Percentiles rank a stretch among this genome's conserved stretches.
These are phyloP conservation scores for Digitaria exilis DNA, from an alignment of 202 grass and related monocot species.

Conservation along the genomic window DNA sequence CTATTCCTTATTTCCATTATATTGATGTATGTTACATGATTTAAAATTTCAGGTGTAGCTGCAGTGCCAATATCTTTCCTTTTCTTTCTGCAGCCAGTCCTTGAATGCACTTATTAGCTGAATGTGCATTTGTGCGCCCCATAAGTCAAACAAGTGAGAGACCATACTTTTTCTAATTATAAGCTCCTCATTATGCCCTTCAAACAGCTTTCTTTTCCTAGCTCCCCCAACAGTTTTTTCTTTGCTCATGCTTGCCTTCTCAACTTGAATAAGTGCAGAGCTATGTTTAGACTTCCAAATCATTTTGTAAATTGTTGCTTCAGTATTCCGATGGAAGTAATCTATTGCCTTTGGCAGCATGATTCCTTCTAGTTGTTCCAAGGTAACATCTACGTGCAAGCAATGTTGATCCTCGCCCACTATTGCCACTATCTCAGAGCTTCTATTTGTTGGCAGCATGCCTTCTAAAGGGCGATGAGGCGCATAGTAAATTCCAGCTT, in stretches of 20 bases:
- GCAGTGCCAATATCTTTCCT: no score
- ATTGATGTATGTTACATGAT: no score
- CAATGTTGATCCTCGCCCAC: background rate
- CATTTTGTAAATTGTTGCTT: background rate
- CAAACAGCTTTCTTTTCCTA: background rate
- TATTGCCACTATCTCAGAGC: background rate
- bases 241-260: background rate
- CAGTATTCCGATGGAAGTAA: background rate
- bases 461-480: background rate
- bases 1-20: no score
- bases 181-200: background rate
- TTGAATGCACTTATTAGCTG: background rate
- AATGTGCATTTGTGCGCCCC: background rate
- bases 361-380: background rate
- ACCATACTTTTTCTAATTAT: background rate
- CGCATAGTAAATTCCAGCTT: background rate
- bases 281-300: slow-evolving; percentile 19
- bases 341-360: background rate
- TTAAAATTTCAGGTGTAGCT: no score
- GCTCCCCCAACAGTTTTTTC: no score
- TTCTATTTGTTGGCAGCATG: background rate
- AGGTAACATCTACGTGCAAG: background rate
- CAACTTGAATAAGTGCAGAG: background rate
- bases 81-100: background rate
- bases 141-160: background rate